Evolutionary conservation across 345 rosid genomes (phyloP).

Genomic region (Linum lewisii): DNA sequence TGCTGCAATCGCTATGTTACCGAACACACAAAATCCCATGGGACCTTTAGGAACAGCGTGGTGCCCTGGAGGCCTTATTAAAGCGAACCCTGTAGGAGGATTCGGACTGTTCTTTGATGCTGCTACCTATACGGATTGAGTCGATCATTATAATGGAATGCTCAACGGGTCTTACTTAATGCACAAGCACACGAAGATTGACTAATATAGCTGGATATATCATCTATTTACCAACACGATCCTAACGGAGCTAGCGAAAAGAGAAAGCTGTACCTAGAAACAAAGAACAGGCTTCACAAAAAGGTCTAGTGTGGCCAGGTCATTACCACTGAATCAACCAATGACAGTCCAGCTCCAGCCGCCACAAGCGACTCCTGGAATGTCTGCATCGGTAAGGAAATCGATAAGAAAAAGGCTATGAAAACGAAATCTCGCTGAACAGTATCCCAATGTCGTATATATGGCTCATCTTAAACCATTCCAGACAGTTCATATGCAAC

Average conservation of each 20-base stretch:
- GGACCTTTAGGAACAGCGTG: slow-evolving; percentile 93
- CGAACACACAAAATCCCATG: slow-evolving; percentile 94
- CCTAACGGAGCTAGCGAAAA: no score
- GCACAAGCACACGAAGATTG: neutral
- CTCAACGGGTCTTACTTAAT: neutral
- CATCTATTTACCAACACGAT: no score
- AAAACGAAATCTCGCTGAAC: neutral
- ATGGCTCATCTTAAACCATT: neutral
- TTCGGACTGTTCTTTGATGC: slow-evolving; percentile 46
- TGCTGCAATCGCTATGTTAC: slow-evolving; percentile 90
- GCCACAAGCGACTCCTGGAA: slow-evolving; percentile 81
- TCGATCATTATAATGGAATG: neutral
- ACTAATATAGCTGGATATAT: neutral
- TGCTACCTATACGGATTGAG: slow-evolving; percentile 34
- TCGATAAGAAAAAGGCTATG: slow-evolving; percentile 7
- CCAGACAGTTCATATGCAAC: neutral
- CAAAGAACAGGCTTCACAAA: slow-evolving; percentile 10
- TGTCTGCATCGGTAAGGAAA: slow-evolving; percentile 43
- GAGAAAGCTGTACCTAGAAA: neutral
- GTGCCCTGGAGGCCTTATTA: slow-evolving; percentile 95
- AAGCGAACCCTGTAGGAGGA: slow-evolving; percentile 77
- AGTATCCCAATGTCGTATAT: no score
- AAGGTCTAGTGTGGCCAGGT: slow-evolving; percentile 46
- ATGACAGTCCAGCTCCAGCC: slow-evolving; percentile 88
- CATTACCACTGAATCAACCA: slow-evolving; percentile 97